Evolutionary conservation across 768 basidiomycete genomes (phyloP), one percentile per base, ranked within the genome.

Genomic region (Tylopilus felleus): DNA sequence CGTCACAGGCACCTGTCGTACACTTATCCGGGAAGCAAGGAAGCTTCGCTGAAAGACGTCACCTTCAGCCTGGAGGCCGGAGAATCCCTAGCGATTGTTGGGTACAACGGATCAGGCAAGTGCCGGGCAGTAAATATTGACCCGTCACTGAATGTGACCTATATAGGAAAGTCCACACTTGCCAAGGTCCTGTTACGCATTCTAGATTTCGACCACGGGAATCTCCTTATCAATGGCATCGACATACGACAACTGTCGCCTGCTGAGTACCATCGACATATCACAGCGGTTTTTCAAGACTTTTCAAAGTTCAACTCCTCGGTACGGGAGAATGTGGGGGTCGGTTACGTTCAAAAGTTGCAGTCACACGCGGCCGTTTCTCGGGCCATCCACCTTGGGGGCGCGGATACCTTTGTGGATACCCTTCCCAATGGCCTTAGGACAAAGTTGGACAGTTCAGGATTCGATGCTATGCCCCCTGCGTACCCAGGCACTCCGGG

Each of bases 261-360:
- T 19, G 69, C 69, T 8, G 88, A 91, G 43, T 83, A 88, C 55
- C 93, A 94, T 68, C 73, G 74, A 36, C 89, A 85, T 63, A 72
- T 84, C 14, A 84, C 88, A n/a, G 85, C 85, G 19, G 86, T 93
- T 19, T 90, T 95, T 70, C 93, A 95, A 69, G 85, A 85, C 40
- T 93, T 93, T 69, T 85, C 87, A 47, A 86, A 86, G 65, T 92
- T 88, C 66, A 85, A 82, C 62, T 78, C 85, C 6, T 84, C 90
- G 0, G 77, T 92, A 17, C 77, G 83, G 57, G 89, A 93, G 66
- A 95, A 95, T 65, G 84, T 93, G 27, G 93, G 92, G n/a, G 73
- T 94, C 4, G 92, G 93, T 19, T 81, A 79, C 60, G 80, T 93
- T 19, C 79, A 80, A 14, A 80, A 83, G 60, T 69, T 93, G 57